These are phyloP conservation scores for Planoprotostelium fungivorum DNA, from an alignment of 78 protist genomes.

Conservation along the genomic window DNA sequence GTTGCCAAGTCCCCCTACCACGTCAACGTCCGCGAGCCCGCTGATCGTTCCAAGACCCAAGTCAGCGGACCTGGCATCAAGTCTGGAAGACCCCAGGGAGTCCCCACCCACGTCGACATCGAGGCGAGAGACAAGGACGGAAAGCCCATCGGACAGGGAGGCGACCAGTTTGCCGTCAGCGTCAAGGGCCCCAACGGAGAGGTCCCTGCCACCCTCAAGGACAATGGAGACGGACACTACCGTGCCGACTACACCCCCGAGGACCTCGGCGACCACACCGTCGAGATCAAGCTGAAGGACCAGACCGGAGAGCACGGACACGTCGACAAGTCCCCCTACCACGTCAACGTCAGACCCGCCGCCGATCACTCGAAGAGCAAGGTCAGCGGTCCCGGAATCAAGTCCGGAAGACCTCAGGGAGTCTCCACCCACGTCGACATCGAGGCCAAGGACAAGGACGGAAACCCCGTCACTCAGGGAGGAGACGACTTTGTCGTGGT, in stretches of 20 bases:
- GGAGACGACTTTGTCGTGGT: constrained; percentile 42
- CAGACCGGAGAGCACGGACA: constrained; percentile 59
- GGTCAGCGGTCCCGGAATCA: constrained; percentile 55
- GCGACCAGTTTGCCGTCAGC: constrained; percentile 50
- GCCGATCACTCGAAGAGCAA: constrained; percentile 37
- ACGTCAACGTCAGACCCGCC: constrained; percentile 55
- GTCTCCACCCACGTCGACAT: constrained; percentile 56
- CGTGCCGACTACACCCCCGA: constrained; percentile 58
- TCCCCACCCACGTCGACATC: constrained; percentile 59
- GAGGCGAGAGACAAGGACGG: constrained; percentile 54
- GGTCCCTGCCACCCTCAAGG: constrained; percentile 35
- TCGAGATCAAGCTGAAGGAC: constrained; percentile 45
- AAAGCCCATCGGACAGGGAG: constrained; percentile 55
- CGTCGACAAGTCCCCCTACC: too few relatives aligned
- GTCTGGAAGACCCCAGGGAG: background rate
- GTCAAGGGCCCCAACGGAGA: constrained; percentile 54
- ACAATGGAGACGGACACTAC: constrained; percentile 55
- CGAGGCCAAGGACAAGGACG: constrained; percentile 39
- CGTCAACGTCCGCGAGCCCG: background rate
- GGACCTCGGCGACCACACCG: constrained; percentile 42
- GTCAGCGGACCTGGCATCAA: background rate
- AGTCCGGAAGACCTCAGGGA: constrained; percentile 44
- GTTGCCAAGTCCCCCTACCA: background rate
- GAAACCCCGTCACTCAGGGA: constrained; percentile 30
- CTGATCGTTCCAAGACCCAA: background rate